phyloP scores from a whole-genome alignment of 169 alveolate genomes.

The Theileria parva region DNA sequence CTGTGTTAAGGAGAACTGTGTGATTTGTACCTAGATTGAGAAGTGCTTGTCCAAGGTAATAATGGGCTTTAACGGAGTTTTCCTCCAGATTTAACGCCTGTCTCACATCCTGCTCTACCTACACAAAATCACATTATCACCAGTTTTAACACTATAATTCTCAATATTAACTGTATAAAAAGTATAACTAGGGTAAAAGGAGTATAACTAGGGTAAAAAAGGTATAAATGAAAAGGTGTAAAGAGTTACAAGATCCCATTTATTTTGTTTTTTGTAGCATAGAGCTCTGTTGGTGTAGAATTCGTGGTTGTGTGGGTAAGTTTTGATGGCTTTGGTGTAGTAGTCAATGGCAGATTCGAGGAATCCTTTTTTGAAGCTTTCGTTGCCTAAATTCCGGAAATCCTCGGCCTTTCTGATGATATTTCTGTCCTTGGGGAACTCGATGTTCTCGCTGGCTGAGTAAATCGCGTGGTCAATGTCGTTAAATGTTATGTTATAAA shows the following conservation, averaged over 20 bases:
- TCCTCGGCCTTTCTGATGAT: constrained; percentile 71
- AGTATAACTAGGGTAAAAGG: too few relatives aligned
- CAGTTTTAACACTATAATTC: too few relatives aligned
- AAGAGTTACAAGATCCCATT: constrained; percentile 61
- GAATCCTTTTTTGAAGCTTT: constrained; percentile 81
- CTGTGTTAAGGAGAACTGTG: background rate
- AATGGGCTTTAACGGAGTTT: constrained; percentile 82
- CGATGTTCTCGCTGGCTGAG: background rate
- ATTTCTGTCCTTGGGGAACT: background rate
- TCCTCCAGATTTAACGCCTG: constrained; percentile 79
- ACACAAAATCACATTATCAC: background rate
- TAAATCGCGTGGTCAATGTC: constrained; percentile 9
- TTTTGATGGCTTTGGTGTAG: constrained; percentile 78
- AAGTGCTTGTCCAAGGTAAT: constrained; percentile 81
- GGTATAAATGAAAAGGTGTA: background rate
- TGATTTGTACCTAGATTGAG: constrained; percentile 71
- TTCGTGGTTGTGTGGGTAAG: constrained; percentile 74
- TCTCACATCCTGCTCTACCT: constrained; percentile 78
- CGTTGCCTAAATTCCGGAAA: constrained; percentile 75
- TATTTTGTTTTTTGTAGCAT: constrained; percentile 77
- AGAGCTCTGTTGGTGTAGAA: constrained; percentile 83
- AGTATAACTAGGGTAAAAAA: too few relatives aligned
- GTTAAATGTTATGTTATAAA: background rate
- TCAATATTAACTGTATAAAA: too few relatives aligned
- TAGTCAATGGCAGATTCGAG: constrained; percentile 81